Base-by-base conservation (phyloP, 2,329 filamentous ascomycete species). In the Orbilia brochopaga region DNA sequence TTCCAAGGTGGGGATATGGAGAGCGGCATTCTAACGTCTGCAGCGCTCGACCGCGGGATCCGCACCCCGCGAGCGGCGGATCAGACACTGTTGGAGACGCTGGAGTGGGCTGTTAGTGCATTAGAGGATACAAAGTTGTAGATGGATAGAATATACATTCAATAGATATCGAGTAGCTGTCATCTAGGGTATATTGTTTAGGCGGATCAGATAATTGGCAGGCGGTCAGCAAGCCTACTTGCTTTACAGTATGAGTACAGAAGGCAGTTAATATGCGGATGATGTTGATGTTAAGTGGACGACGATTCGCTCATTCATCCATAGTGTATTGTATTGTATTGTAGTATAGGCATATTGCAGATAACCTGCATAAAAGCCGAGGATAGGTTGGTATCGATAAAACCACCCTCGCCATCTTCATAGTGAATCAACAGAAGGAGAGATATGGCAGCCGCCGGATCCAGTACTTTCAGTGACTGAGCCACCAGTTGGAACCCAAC, bases 1-100 rank as follows among this genome's bases (percentile, higher is more conserved):
- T 94, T 97, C 78, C 80, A 87, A 74, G 80, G 81, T 6, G 88
- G 86, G 0, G 82, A 92, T 77, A 89, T 91, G 0, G 85, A 79
- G 8, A 79, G 89, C 75, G 85, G 85, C 0, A 77, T 80, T 52
- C 77, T 87, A 8, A 81, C 85, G 44, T 78, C 80, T 17, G 79
- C 81, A 0, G 81, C 83, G 53, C 78, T 85, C 75, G 73, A 78
- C 63, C 80, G 81, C 75, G 80, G 79, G 21, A 85, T 86, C 48
- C 76, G 79, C 72, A 85, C 84, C 15, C 83, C 86, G 65, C 79
- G 80, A 0, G 81, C 79, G 11, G 81, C 83, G 19, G 83, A 87
- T 76, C 80, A 83, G 7, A 83, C 86, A 66, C 87, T 92, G 84
- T 82, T 82, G 74, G 81, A 83, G 62, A 83, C 86, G 30, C 79